Evolutionary conservation across 78 protist genomes (phyloP).

Genomic region (Chrysochromulina parva): DNA sequence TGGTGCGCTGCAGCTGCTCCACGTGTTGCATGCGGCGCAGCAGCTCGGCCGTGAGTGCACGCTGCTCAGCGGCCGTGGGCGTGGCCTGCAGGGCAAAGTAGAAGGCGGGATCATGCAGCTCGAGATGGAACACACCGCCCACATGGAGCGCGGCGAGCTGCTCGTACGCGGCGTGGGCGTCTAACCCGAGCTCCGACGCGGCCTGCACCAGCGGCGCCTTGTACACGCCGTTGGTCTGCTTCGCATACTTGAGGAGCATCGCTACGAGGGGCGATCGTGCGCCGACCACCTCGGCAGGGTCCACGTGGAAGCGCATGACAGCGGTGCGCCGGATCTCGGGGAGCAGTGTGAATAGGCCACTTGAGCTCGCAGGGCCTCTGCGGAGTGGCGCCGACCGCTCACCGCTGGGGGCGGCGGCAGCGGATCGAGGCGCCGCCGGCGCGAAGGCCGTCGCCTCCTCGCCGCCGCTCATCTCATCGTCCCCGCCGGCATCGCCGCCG

Average conservation of each 20-base stretch:
- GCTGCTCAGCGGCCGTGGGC: background rate
- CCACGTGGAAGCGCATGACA: background rate
- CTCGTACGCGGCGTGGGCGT: slow-evolving; percentile 14
- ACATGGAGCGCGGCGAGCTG: background rate
- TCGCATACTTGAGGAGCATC: background rate
- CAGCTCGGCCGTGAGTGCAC: background rate
- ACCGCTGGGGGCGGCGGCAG: background rate
- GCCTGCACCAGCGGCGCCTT: background rate
- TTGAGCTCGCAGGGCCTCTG: no score
- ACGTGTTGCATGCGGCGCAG: background rate
- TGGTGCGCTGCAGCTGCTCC: background rate
- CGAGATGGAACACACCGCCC: background rate
- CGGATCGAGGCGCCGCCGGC: background rate
- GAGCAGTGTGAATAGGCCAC: background rate
- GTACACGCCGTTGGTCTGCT: background rate
- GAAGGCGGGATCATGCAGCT: background rate
- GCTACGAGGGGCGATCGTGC: background rate
- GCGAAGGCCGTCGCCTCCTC: background rate
- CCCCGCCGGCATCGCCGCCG: background rate
- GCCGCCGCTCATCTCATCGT: background rate
- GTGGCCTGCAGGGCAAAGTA: background rate
- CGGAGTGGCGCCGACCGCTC: background rate
- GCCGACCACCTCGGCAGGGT: background rate
- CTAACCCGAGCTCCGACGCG: background rate
- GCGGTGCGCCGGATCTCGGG: background rate